Evolutionary conservation across 495 filamentous ascomycete genomes (phyloP), one percentile per base, ranked within the genome.

Genomic region (Bacidia rubella): DNA sequence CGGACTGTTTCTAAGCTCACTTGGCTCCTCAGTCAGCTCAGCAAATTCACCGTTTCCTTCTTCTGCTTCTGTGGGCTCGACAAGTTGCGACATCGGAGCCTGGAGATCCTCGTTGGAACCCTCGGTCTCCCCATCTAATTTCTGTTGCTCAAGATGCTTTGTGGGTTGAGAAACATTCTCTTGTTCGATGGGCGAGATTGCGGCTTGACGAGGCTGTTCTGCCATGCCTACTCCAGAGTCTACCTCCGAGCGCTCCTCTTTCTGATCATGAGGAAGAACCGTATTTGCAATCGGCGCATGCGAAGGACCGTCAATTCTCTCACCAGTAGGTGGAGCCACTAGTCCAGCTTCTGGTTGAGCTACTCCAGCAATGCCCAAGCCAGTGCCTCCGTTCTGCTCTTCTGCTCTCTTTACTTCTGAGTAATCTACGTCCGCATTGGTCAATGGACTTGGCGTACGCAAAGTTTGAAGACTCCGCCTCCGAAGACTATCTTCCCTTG

Each of bases 381-480:
- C 47, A 17, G 47, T 32, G 12, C 47, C 26, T 17, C 47, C 25
- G 32, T 32, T 50, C 22, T 29, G 47, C 11, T 20, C 35, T 39
- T 58, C 56, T 41, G 47, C 27, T 22, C 25, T 11, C 20, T 75
- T 60, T 0, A 73, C 65, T 52, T 77, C 77, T 20, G 73, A 70
- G 64, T 86, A 87, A 81, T 83, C 88, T 48, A 80, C 76, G 45
- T 86, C 84, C 35, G 87, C 79, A 46, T 83, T 81, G 0, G 81
- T 90, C 57, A 93, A 85, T 1, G 89, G 87, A 61, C 87, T 93
- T 2, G 86, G 84, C 4, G 85, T 87, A 11, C 88, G 79, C 54
- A 95, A 67, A 65, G 79, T 90, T 57, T 90, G 87, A 49, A 93
- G 62, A 63, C 90, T 95, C 46, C 84, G 79, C 41, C 92, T 76